phyloP scores from a whole-genome alignment of 1,284 basidiomycete genomes.

The Fomitiporia mediterranea region DNA sequence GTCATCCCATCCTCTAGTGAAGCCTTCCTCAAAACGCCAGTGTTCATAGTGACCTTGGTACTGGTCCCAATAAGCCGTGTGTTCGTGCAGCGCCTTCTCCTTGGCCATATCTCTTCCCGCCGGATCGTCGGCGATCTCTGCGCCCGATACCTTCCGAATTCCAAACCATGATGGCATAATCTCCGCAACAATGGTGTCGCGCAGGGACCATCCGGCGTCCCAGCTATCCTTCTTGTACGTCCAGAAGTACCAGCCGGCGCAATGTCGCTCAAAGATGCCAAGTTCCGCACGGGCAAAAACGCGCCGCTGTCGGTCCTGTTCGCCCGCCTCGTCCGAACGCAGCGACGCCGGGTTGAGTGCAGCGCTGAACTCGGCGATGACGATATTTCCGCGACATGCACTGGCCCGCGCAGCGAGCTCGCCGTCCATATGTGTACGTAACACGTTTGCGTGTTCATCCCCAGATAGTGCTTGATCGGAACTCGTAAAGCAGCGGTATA shows the following conservation, averaged over 20 bases:
- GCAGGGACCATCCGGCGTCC: conserved; percentile 76
- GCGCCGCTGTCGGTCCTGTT: conserved; percentile 42
- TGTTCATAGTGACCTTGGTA: conserved; percentile 55
- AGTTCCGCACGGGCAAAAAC: conserved; percentile 66
- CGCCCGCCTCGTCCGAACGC: conserved; percentile 34
- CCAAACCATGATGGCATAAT: conserved; percentile 55
- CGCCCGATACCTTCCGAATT: conserved; percentile 25
- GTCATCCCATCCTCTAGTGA: conserved; percentile 68
- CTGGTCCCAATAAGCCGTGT: conserved; percentile 55
- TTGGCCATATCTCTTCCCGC: conserved; percentile 34
- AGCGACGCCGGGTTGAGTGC: conserved; percentile 45
- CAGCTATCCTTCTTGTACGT: conserved; percentile 73
- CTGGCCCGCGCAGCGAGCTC: conserved; percentile 40
- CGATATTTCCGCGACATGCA: conserved; percentile 52
- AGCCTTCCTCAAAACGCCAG: conserved; percentile 64
- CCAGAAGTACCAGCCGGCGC: conserved; percentile 86
- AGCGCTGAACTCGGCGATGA: conserved; percentile 85
- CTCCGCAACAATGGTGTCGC: conserved; percentile 61
- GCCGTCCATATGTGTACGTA: conserved; percentile 39
- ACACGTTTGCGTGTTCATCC: conserved; percentile 48
- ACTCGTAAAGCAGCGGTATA: conserved; percentile 79
- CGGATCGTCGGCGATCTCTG: conserved; percentile 19
- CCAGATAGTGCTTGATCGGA: conserved; percentile 57
- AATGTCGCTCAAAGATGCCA: conserved; percentile 58
- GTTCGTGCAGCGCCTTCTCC: conserved; percentile 40